A percentile compares a stretch with the other conserved stretches of the same genome.
These are phyloP conservation scores for Carpinus viminea DNA, from an alignment of 306 rosid species.

Conservation along the genomic window DNA sequence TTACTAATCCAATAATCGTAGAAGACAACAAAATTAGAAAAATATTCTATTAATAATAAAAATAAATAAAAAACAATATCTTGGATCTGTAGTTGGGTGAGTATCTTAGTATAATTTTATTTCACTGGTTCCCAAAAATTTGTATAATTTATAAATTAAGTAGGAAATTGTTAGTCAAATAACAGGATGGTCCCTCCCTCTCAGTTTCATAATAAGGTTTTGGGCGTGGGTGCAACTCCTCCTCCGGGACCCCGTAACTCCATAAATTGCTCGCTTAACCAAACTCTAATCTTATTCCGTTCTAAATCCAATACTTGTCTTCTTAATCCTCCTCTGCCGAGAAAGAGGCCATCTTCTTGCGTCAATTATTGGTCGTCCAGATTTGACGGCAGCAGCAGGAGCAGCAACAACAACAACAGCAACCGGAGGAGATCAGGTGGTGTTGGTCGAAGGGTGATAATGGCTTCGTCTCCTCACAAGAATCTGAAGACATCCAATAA, in stretches of 20 bases:
- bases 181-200: not conserved
- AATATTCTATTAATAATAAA: no score
- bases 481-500: slow-evolving; percentile 30
- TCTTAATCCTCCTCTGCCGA: not conserved
- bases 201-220: not conserved
- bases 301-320: not conserved
- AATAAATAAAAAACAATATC: not conserved
- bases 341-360: not conserved
- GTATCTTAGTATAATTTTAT: not conserved
- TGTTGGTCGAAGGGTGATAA: slow-evolving; percentile 5
- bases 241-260: not conserved
- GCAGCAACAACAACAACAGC: not conserved
- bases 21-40: not conserved
- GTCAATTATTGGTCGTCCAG: not conserved
- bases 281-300: not conserved
- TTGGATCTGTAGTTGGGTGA: not conserved
- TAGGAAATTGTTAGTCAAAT: not conserved
- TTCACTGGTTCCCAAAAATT: not conserved
- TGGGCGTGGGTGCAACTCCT: not conserved
- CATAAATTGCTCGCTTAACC: not conserved
- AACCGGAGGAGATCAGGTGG: slow-evolving; percentile 4
- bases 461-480: slow-evolving; percentile 29
- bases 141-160: not conserved
- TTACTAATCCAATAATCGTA: not conserved
- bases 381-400: slow-evolving; percentile 7